Evolutionary conservation across 1,139 yeast species (phyloP).

Genomic region (Saccharomyces pastorianus): DNA sequence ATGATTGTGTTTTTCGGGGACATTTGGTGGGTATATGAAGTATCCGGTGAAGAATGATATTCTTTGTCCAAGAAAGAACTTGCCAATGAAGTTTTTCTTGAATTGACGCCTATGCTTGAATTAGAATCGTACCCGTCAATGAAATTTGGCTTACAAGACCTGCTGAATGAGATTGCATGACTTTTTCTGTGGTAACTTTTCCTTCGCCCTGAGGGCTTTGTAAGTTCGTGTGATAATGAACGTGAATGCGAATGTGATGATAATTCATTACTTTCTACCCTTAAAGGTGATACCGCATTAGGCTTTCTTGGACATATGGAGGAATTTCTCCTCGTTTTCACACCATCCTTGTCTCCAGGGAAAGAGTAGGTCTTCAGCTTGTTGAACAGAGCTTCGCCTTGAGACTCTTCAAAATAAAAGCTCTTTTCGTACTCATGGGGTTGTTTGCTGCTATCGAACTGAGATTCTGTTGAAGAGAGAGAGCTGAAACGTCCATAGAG

Average conservation of each 20-base stretch:
- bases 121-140: neutral
- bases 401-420: constrained; percentile 8
- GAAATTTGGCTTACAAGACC: neutral
- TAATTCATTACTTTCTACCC: neutral
- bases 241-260: neutral
- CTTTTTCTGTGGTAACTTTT: constrained; percentile 5
- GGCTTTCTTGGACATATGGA: constrained; percentile 2
- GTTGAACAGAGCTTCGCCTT: constrained; percentile 9
- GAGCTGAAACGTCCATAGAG: neutral
- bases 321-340: neutral
- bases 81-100: constrained; percentile 4
- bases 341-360: neutral
- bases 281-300: neutral
- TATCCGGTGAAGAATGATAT: neutral
- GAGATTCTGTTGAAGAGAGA: neutral
- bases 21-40: constrained; percentile 8
- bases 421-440: neutral
- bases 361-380: constrained; percentile 5
- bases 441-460: neutral
- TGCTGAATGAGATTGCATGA: constrained; percentile 8
- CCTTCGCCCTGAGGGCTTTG: neutral
- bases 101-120: constrained; percentile 2
- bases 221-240: neutral
- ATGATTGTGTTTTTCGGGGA: constrained; percentile 17
- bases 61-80: neutral